Base-by-base conservation (phyloP, 306 rosid species). In the Sicyos edulis region DNA sequence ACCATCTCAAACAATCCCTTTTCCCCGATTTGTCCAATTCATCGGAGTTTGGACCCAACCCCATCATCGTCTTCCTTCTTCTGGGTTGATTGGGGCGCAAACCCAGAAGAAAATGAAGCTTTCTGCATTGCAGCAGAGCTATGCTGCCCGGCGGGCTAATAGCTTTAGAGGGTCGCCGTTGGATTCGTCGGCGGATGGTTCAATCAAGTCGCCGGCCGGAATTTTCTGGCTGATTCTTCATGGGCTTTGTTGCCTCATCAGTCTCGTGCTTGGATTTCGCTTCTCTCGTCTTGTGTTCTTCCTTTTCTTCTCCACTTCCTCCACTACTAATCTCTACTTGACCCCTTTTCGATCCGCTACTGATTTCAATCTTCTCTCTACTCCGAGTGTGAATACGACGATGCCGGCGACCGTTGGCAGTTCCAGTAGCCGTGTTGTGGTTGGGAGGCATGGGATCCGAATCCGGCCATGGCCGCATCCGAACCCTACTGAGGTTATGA, bases 401-500 rank as follows among this genome's bases (percentile, higher is more conserved):
- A 37, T 7, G 8, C 5, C 37, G 4, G 37, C 86, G 53, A 37
- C 75, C 14, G 8, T 74, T 9, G 74, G 77, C 8, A 74, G 76
- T 75, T 75, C 78, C 73, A 66, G 74, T 40, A 89, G 99, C 77
- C 83, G 99, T 22, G 99, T 95, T 7, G 88, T 95, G 24, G 99
- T 95, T 16, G 99, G 99, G 17, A 83, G 99, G 66, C 99, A 95
- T 61, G 99, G 99, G 88, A 95, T 95, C 92, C 97, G 99, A 77
- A 86, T 95, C 82, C 84, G 99, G 72, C 92, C 99, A n/a, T 95
- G 97, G 99, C 99, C 99, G 9, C 99, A 95, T 76, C 99, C 99
- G 80, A 86, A 91, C 84, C 96, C 95, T 40, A 85, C 63, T 40
- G 99, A 95, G 76, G 91, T 92, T 16, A 95, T 95, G 99, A 85